A percentile compares a stretch with the other conserved stretches of the same genome.
Evolutionary conservation across 192 early-diverging fungal species (phyloP).

Genomic region (Linnemannia zychae): DNA sequence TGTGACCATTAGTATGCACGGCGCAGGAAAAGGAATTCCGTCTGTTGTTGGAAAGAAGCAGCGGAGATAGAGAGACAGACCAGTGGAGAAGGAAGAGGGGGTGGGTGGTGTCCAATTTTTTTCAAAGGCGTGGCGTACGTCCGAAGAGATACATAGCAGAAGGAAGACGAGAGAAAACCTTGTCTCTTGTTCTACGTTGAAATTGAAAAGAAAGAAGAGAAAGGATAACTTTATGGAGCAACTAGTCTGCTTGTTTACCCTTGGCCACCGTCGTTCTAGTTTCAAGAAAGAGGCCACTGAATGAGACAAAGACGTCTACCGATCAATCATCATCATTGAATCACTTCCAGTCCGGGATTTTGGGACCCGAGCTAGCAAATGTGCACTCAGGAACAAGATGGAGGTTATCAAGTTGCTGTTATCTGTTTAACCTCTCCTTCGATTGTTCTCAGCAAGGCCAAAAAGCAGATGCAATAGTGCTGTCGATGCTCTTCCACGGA

Average conservation of each 20-base stretch:
- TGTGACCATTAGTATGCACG: not conserved
- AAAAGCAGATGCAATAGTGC: not conserved
- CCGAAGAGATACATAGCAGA: constrained; percentile 40
- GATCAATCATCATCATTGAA: too few species aligned
- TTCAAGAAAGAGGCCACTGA: too few species aligned
- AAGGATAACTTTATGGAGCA: not conserved
- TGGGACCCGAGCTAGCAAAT: too few species aligned
- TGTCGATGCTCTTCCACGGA: not conserved
- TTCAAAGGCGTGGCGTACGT: constrained; percentile 42
- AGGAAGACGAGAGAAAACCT: not conserved
- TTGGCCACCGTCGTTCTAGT: too few species aligned
- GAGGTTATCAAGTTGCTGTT: too few species aligned
- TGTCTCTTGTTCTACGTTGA: not conserved
- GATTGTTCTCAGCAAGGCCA: not conserved
- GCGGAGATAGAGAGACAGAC: not conserved
- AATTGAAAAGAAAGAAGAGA: too few species aligned
- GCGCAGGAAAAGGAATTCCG: not conserved
- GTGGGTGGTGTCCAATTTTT: not conserved
- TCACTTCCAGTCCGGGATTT: too few species aligned
- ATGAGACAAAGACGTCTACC: too few species aligned
- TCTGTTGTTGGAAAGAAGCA: not conserved
- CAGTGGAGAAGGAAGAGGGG: not conserved
- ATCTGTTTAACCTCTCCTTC: not conserved
- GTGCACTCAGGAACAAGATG: too few species aligned
- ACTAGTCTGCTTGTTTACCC: too few species aligned